Base-by-base conservation (phyloP, 805 yeast species). In the Metschnikowia orientalis region DNA sequence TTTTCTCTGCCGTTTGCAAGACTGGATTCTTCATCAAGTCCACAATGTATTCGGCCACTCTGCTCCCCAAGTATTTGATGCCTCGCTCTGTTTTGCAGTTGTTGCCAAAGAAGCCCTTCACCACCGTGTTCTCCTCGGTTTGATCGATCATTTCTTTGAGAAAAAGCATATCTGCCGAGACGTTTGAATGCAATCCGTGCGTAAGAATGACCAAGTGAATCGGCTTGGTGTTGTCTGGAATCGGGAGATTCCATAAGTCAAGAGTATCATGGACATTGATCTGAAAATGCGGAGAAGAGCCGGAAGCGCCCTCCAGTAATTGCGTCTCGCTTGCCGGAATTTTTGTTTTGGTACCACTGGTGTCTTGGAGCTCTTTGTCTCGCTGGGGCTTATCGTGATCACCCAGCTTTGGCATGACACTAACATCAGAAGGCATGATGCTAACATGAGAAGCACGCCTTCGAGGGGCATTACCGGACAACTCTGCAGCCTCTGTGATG, bases 171-270 rank as follows among this genome's bases (percentile, higher is more conserved):
- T 92, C 98, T 8, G 95, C 87, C 2, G 92, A 80, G 4, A 80
- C 73, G 50, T 89, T 92, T 2, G 97, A 85, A 50, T 87, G 95
- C 16, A 92, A 70, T 0, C 98, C 98, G 56, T 92, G 98, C 0
- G 96, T 87, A 8, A 89, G 46, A 4, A 92, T 67, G 3, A 90
- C 92, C 35, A 92, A 62, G 63, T 92, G 98, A 9, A 80, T 73
- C 0, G 94, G 92, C 37, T 59, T 56, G 0, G 69, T 61, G 8
- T 60, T 36, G 35, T 50, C 37, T 2, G 71, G 74, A 0, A 61
- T 38, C 0, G 94, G 92, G 23, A 69, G 52, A 53, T 76, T 73
- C 97, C 97, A 92, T 19, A 90, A 51, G 34, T 77, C 81, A 3
- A 69, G 45, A 0, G 95, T 83, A 42, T 77, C 82, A 41, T 65